Base-by-base conservation (phyloP, 345 rosid genomes). In the Geranium rotundifolium region DNA sequence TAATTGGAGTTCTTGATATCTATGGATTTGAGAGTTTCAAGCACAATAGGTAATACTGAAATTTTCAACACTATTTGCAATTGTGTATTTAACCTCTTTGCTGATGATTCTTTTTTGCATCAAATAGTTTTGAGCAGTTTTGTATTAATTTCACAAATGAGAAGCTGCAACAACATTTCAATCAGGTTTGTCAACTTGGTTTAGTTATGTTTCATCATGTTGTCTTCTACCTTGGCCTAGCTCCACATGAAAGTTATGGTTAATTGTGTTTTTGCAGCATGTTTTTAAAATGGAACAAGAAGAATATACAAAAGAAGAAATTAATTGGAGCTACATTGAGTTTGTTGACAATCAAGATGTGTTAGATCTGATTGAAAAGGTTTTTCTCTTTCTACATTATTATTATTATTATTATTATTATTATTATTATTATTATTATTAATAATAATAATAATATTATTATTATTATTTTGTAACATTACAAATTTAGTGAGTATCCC, bases 221-320 rank as follows among this genome's bases (percentile, higher is more conserved):
- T 14, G 41, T 68, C 65, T 59, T 68, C 62, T 58, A 30, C 46
- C 60, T 17, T 63, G 8, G 56, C 39, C 60, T 68, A 39, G 56
- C 56, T 62, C 61, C 55, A 56, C 16, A 61, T 63, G 63, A 57
- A 57, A 64, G 18, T 34, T 37, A 60, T 65, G 69, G 59, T 52
- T 63, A 41, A 56, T 71, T 76, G 39, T 65, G 27, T 67, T 17
- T 61, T 68, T 76, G 72, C 92, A 93, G 97, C 96, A 93, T 71
- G 99, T 93, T 70, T 93, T 93, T 75, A 93, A 93, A 82, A 93
- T 88, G 99, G 99, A 93, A 75, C 99, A 93, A 74, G 97, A 93
- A 75, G 99, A 93, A 68, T 93, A 93, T 71, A 88, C 97, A 19
- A 93, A 88, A 73, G 99, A 93, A 75, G 97, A 90, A 84, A 93